phyloP scores from a whole-genome alignment of 1,284 basidiomycete species.

The Leccinum angustisporum region DNA sequence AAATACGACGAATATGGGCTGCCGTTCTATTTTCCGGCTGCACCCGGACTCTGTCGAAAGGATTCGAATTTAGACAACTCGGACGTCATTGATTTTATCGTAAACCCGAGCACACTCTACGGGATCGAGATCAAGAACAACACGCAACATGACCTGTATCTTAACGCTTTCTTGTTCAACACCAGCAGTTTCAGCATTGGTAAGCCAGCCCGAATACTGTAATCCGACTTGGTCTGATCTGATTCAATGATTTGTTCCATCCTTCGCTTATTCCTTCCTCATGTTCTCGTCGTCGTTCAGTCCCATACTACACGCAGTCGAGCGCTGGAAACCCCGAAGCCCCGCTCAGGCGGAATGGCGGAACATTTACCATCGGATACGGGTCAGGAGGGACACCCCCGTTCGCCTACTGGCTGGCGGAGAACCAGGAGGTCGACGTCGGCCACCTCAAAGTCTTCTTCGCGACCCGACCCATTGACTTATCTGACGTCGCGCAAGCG shows the following conservation, averaged over 20 bases:
- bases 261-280: neutral
- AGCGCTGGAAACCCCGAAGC: neutral
- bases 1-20: constrained; percentile 13
- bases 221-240: neutral
- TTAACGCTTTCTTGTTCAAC: constrained; percentile 28
- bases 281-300: constrained; percentile 3
- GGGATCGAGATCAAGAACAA: constrained; percentile 23
- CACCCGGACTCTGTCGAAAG: constrained; percentile 8
- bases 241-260: neutral
- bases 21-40: neutral
- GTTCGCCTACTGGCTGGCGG: neutral
- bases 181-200: constrained; percentile 18
- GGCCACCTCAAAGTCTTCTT: constrained; percentile 2
- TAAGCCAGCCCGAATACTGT: neutral
- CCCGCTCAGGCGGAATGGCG: neutral
- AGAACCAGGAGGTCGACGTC: neutral
- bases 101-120: constrained; percentile 9
- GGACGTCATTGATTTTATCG: constrained; percentile 22
- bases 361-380: neutral
- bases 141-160: constrained; percentile 19
- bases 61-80: neutral
- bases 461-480: neutral
- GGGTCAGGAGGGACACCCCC: neutral
- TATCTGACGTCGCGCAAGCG: neutral
- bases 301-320: constrained; percentile 13